Percentiles rank a stretch among this genome's conserved stretches.
Evolutionary conservation across 164 flowering plant species (phyloP).

Genomic region (Amborella trichopoda): DNA sequence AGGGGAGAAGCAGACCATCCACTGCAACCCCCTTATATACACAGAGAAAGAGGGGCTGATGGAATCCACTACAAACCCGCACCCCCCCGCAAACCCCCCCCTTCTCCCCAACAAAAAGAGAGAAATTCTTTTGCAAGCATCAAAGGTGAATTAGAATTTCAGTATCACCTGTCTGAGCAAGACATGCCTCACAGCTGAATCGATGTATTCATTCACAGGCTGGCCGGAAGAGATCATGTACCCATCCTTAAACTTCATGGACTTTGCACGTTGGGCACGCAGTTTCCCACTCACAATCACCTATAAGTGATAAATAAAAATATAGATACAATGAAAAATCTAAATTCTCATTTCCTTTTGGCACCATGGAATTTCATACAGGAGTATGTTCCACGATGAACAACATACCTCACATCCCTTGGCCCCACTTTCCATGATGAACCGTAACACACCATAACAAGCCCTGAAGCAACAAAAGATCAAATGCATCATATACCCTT

Average conservation of each 20-base stretch:
- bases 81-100: too few relatives aligned
- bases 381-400: background rate
- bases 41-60: background rate
- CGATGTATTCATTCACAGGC: slow-evolving; percentile 71
- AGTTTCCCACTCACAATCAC: slow-evolving; percentile 89
- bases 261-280: slow-evolving; percentile 72
- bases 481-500: too few relatives aligned
- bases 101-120: too few relatives aligned
- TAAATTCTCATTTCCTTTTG: too few relatives aligned
- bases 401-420: slow-evolving; percentile 77
- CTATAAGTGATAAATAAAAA: too few relatives aligned
- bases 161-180: slow-evolving; percentile 76
- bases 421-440: slow-evolving; percentile 83
- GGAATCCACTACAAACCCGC: background rate
- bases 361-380: background rate
- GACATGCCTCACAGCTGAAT: slow-evolving; percentile 79
- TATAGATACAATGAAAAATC: too few relatives aligned
- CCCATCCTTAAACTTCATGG: slow-evolving; percentile 90
- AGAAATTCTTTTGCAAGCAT: too few relatives aligned
- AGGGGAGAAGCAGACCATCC: too few relatives aligned
- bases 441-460: slow-evolving; percentile 77
- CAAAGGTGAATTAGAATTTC: background rate
- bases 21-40: background rate
- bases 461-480: slow-evolving; percentile 35
- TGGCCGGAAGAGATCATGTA: slow-evolving; percentile 87